Base-by-base conservation (phyloP, 1,139 yeast genomes). In the Yarrowia galli region DNA sequence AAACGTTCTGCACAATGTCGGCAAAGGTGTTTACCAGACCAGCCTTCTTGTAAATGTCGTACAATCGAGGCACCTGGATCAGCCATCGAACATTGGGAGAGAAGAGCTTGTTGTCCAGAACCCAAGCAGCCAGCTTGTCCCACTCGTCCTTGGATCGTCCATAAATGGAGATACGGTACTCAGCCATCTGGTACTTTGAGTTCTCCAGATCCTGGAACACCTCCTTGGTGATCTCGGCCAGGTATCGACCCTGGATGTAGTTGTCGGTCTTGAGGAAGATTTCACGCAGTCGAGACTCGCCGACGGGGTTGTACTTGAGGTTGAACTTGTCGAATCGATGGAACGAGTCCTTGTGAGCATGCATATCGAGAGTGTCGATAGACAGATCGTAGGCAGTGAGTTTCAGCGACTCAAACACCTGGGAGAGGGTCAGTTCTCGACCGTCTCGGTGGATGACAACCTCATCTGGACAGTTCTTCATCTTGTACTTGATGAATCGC, bases 331-430 rank as follows among this genome's bases (percentile, higher is more conserved):
- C 99, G 76, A 96, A 96, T 74, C 99, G 85, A 79, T 96, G 99
- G 84, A 96, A 96, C 0, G 98, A 89, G 76, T 96, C 99, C 71
- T 95, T 91, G 78, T 96, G 99, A 3, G 99, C 98, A 79, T 96
- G 99, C 99, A 96, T 96, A 79, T 96, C 99, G 72, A 96, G 84
- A 1, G 99, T 95, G 75, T 96, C 99, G 74, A 96, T 95, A 69
- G 97, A 90, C 71, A 96, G 82, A 76, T 96, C 99, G 76, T 96
- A 96, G 0, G 98, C 98, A 0, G 97, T 89, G 71, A 96, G 83
- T 68, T 92, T 88, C 77, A 96, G 84, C 48, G 98, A 92, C 75
- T 92, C 85, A 79, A 96, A 96, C 65, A 96, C 99, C 76, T 95
- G 89, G 20, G 83, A 85, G 71, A 96, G 83, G 0, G 98, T 91